Evolutionary conservation across 495 filamentous ascomycete species (phyloP).

Genomic region (Xanthoparmelia taractica): DNA sequence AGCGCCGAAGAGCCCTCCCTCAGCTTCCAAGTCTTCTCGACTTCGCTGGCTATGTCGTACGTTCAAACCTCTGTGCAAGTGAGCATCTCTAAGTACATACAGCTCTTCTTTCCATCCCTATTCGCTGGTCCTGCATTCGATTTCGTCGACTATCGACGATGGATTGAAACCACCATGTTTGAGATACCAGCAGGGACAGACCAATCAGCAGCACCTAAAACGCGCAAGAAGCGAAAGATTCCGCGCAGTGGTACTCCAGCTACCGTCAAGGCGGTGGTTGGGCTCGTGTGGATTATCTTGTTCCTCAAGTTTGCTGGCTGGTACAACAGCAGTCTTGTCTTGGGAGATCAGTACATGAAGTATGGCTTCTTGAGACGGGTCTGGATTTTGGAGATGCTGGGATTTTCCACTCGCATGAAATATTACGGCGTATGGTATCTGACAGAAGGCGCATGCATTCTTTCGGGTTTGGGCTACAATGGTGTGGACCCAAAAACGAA

Average conservation of each 20-base stretch:
- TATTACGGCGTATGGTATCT: conserved; percentile 95
- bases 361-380: conserved; percentile 64
- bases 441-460: conserved; percentile 90
- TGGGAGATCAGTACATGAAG: conserved; percentile 53
- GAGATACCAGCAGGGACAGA: conserved; percentile 72
- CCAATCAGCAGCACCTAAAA: conserved; percentile 70
- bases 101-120: conserved; percentile 84
- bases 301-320: conserved; percentile 67
- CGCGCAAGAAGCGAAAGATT: conserved; percentile 88
- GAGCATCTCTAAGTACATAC: conserved; percentile 5
- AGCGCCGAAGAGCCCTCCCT: conserved; percentile 71
- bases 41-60: conserved; percentile 71
- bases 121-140: conserved; percentile 88
- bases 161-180: conserved; percentile 93
- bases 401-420: conserved; percentile 71
- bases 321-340: conserved; percentile 54
- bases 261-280: conserved; percentile 61
- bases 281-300: conserved; percentile 67
- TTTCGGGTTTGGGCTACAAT: conserved; percentile 89
- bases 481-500: conserved; percentile 78
- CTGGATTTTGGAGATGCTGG: conserved; percentile 72
- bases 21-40: conserved; percentile 68
- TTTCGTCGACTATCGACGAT: conserved; percentile 81
- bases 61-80: conserved; percentile 10
- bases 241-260: conserved; percentile 86